Conservation (phyloP, 352 stramenopile species). For the Globisporangium cylindrosporum region DNA sequence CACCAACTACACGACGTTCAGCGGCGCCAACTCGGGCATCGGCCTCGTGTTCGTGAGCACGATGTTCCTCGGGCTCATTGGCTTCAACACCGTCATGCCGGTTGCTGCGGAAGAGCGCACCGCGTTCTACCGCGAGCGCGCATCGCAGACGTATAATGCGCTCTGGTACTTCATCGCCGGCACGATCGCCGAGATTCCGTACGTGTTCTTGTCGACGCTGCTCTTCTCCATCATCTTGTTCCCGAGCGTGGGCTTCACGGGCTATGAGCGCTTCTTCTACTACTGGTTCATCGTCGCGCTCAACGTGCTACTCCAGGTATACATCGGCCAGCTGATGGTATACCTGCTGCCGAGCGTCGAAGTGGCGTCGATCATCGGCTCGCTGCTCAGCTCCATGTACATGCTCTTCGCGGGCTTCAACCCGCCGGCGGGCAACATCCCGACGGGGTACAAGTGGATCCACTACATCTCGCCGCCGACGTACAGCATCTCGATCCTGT, state of each 20-base stretch:
- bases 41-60: conserved; percentile 83
- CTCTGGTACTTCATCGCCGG: conserved; percentile 79
- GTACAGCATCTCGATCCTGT: conserved; percentile 41
- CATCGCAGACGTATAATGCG: conserved; percentile 87
- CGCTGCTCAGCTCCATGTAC: conserved; percentile 54
- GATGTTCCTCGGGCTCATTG: conserved; percentile 79
- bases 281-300: conserved; percentile 47
- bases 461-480: conserved; percentile 49
- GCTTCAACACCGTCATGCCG: conserved; percentile 76
- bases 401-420: conserved; percentile 56
- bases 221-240: conserved; percentile 41
- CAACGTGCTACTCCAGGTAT: conserved; percentile 46
- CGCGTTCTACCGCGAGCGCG: conserved; percentile 92
- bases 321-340: conserved; percentile 47
- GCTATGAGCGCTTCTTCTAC: conserved; percentile 29
- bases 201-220: conserved; percentile 35
- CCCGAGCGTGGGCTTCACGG: conserved; percentile 44
- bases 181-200: conserved; percentile 77
- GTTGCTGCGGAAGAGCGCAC: conserved; percentile 82
- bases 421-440: conserved; percentile 37
- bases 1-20: conserved; percentile 48
- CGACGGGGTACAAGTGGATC: conserved; percentile 52
- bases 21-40: conserved; percentile 43
- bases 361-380: conserved; percentile 41
- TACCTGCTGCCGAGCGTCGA: conserved; percentile 43